Percentiles rank a stretch among this genome's conserved stretches.
phyloP scores from a whole-genome alignment of 306 rosid genomes.

The Trifolium subterraneum region DNA sequence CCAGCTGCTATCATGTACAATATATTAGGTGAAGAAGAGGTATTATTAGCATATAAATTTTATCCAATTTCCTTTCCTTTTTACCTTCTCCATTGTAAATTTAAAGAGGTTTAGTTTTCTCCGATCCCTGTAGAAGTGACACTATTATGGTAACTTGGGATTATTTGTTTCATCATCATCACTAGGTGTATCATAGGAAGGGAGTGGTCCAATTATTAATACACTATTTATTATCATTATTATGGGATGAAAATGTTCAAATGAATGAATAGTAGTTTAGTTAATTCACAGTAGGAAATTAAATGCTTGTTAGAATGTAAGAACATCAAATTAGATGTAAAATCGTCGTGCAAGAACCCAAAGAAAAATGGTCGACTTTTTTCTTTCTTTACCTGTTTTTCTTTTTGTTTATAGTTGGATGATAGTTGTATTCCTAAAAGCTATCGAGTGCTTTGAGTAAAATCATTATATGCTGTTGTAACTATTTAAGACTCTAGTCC shows the following conservation, averaged over 20 bases:
- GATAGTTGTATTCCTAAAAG: slow-evolving; percentile 4
- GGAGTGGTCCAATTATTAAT: slow-evolving; percentile 8
- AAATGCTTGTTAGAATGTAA: slow-evolving; percentile 8
- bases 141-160: slow-evolving; percentile 14
- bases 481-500: slow-evolving; percentile 1
- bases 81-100: slow-evolving; percentile 2
- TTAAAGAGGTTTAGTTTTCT: background rate
- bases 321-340: slow-evolving; percentile 22
- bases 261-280: background rate
- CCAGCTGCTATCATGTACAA: slow-evolving; percentile 91
- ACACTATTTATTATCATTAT: slow-evolving; percentile 17
- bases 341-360: slow-evolving; percentile 5
- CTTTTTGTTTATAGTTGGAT: slow-evolving; percentile 33
- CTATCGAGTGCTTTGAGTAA: slow-evolving; percentile 2
- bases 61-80: background rate
- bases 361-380: slow-evolving; percentile 1
- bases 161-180: background rate
- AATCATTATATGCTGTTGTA: slow-evolving; percentile 15
- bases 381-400: background rate
- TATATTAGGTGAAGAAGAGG: slow-evolving; percentile 92
- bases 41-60: slow-evolving; percentile 27
- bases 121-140: slow-evolving; percentile 1
- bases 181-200: background rate
- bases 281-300: slow-evolving; percentile 5
- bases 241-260: slow-evolving; percentile 7